Evolutionary conservation across 2,329 filamentous ascomycete species (phyloP), one percentile per base, ranked within the genome.

Genomic region (Orbilia oligospora): DNA sequence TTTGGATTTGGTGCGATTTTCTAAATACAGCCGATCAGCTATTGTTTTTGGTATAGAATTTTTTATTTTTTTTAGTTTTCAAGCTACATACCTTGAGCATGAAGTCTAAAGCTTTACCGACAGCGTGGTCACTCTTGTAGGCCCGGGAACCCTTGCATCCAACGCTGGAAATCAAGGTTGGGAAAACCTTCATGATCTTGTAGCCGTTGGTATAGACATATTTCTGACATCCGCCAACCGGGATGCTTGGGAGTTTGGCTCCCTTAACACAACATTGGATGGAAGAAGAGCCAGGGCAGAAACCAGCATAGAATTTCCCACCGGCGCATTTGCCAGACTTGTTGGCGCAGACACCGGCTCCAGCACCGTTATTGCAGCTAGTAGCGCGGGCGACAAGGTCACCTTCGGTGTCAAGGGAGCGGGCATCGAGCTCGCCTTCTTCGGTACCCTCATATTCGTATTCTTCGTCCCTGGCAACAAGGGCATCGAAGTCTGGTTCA

Each of bases 221-320:
- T 53, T 82, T 71, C 82, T 85, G 81, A 80, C 85, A 86, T 2
- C 83, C 83, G 14, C 83, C 83, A 14, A 82, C 71, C 8, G 85
- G 85, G 69, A 85, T 83, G 0, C 68, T 81, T 0, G 85, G 84
- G 10, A 82, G 81, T 24, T 69, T 44, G 41, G 85, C 84, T 12
- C 85, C 85, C 48, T 84, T 83, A 36, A 80, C 82, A 81, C 85
- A 86, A 83, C 85, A 86, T 77, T 84, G 83, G 81, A 86, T 84
- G 76, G 82, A 81, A 2, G 81, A 46, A 3, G 85, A 85, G 0
- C 85, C 85, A 16, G 85, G 85, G 56, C 85, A 86, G 55, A 83
- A 83, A 44, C 66, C 78, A 14, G 65, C 27, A n/a, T 76, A 76
- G 48, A 71, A 76, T 41, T 69, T 70, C 20, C 71, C 71, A 30